Percentiles rank a stretch among this genome's conserved stretches.
Evolutionary conservation across 2,329 filamentous ascomycete species (phyloP).

Genomic region (Stemphylium beticola): DNA sequence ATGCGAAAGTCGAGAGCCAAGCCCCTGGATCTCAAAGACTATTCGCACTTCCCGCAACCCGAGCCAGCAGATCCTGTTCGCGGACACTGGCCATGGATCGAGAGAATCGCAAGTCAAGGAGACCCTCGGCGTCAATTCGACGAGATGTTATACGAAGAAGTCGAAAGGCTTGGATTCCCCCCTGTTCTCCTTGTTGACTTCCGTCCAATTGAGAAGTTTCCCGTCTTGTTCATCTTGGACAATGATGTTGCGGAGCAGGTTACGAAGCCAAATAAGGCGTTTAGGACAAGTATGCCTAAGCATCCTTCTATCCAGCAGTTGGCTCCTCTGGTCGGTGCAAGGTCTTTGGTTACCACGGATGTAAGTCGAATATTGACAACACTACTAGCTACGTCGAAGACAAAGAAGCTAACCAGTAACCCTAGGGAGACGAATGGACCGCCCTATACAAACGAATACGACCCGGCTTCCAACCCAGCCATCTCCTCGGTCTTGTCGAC

Average conservation of each 20-base stretch:
- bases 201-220: constrained; percentile 24
- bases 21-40: constrained; percentile 16
- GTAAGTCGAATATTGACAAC: constrained; percentile 5
- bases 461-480: constrained; percentile 20
- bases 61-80: constrained; percentile 20
- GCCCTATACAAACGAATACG: constrained; percentile 17
- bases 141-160: constrained; percentile 27
- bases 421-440: not conserved
- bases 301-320: constrained; percentile 23
- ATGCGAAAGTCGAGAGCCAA: not conserved
- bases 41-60: constrained; percentile 25
- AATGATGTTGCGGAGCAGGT: constrained; percentile 27
- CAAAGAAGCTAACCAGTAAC: not conserved
- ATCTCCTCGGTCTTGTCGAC: constrained; percentile 19
- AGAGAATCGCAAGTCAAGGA: constrained; percentile 18
- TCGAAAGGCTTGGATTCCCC: constrained; percentile 21
- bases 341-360: constrained; percentile 26
- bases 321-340: constrained; percentile 21
- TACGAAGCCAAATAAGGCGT: constrained; percentile 20
- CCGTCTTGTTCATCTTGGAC: constrained; percentile 20
- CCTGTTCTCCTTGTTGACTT: constrained; percentile 24
- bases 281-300: constrained; percentile 22
- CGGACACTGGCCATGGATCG: constrained; percentile 28
- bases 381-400: not conserved
- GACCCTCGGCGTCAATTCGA: constrained; percentile 24